Evolutionary conservation across 2,329 filamentous ascomycete genomes (phyloP).

Genomic region (Aspergillus fructus): DNA sequence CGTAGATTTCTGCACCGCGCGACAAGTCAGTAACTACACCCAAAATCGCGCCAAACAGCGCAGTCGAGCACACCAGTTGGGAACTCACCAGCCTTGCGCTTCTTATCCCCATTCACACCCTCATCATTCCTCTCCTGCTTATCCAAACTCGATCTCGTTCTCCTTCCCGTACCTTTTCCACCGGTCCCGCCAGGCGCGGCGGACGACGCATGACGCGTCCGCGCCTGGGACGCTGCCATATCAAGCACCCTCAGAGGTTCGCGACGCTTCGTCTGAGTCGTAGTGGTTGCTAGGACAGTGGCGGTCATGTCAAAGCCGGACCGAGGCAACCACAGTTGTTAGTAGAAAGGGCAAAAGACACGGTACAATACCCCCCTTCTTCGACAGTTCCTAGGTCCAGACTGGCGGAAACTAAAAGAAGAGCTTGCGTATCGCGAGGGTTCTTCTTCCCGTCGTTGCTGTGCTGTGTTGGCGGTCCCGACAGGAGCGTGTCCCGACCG

Average conservation of each 20-base stretch:
- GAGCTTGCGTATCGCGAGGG: background rate
- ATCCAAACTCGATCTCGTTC: slow-evolving; percentile 36
- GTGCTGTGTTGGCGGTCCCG: background rate
- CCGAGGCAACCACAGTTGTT: slow-evolving; percentile 1
- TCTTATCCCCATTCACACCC: slow-evolving; percentile 30
- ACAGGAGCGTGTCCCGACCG: background rate
- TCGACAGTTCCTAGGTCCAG: background rate
- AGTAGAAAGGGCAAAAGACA: background rate
- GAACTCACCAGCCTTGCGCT: slow-evolving; percentile 47
- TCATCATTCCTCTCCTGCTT: slow-evolving; percentile 23
- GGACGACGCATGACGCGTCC: slow-evolving; percentile 33
- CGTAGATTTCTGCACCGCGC: slow-evolving; percentile 49
- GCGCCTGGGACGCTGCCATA: slow-evolving; percentile 41
- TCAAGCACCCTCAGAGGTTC: slow-evolving; percentile 36
- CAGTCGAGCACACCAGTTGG: background rate
- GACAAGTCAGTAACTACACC: slow-evolving; percentile 12
- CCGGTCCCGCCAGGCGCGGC: slow-evolving; percentile 24
- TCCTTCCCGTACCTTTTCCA: slow-evolving; percentile 22
- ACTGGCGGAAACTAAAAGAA: background rate
- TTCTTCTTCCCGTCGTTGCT: background rate
- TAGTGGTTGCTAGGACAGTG: slow-evolving; percentile 36
- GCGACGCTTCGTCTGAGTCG: slow-evolving; percentile 37
- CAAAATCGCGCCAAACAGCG: background rate
- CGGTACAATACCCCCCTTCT: background rate
- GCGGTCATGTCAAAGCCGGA: slow-evolving; percentile 37